These are phyloP conservation scores for Aspergillus wentii DNA, from an alignment of 495 filamentous ascomycete genomes.

Conservation along the genomic window DNA sequence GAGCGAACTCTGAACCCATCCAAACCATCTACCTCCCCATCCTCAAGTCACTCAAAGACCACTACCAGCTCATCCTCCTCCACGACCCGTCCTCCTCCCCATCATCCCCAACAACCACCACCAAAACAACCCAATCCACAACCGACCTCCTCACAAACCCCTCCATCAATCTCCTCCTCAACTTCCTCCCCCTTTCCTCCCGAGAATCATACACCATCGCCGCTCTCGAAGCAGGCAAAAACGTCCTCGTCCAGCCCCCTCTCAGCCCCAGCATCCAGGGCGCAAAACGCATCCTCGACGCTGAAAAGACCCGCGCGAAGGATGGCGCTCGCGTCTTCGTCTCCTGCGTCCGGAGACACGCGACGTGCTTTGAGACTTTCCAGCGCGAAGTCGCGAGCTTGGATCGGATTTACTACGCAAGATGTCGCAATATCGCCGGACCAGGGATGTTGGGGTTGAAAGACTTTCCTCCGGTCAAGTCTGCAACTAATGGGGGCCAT, in stretches of 20 bases:
- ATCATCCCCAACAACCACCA: constrained; percentile 14
- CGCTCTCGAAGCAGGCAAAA: constrained; percentile 46
- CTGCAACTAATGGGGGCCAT: too few species aligned
- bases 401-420: constrained; percentile 47
- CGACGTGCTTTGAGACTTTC: constrained; percentile 45
- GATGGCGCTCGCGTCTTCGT: constrained; percentile 44
- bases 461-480: too few species aligned
- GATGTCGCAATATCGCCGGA: constrained; percentile 50
- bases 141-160: constrained; percentile 12
- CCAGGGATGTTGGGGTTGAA: too few species aligned
- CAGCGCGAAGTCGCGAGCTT: constrained; percentile 39
- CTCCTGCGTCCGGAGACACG: constrained; percentile 51
- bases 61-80: constrained; percentile 27
- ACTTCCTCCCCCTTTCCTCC: constrained; percentile 45
- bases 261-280: constrained; percentile 38
- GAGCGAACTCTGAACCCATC: constrained; percentile 37
- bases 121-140: constrained; percentile 2
- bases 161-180: constrained; percentile 46
- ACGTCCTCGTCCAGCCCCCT: constrained; percentile 53
- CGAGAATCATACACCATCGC: constrained; percentile 45
- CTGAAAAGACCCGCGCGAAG: constrained; percentile 18
- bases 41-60: constrained; percentile 32
- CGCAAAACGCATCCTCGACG: constrained; percentile 37
- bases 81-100: constrained; percentile 33
- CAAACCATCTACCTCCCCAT: constrained; percentile 47